Conservation (phyloP, 441 rosid species). For the Mallotus repandus region DNA sequence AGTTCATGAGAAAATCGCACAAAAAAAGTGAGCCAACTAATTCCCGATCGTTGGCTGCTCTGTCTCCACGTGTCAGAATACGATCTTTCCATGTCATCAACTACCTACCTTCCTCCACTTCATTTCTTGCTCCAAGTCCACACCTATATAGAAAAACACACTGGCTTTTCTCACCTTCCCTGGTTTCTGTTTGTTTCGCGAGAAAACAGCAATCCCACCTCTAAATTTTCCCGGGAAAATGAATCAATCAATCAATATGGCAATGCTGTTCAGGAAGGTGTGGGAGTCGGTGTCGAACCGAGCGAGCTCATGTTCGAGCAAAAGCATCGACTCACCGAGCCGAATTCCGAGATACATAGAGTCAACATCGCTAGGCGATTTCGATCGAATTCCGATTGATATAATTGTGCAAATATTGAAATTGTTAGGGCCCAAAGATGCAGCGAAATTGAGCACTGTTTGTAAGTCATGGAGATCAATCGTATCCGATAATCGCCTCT, state of each 20-base stretch:
- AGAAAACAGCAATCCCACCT: background rate
- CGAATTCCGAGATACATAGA: constrained; percentile 14
- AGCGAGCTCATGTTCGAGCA: too few relatives aligned
- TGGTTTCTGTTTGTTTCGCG: background rate
- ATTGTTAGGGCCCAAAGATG: constrained; percentile 55
- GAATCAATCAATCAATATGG: constrained; percentile 9
- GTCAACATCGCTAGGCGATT: constrained; percentile 41
- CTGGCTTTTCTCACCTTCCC: background rate
- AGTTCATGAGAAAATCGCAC: background rate
- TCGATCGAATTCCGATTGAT: constrained; percentile 64
- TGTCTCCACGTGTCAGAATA: constrained; percentile 1
- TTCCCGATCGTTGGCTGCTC: background rate
- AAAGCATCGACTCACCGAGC: background rate
- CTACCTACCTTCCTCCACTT: background rate
- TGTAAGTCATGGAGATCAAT: constrained; percentile 44
- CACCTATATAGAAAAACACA: background rate
- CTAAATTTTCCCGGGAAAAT: too few relatives aligned
- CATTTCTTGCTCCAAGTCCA: too few relatives aligned
- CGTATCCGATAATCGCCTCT: constrained; percentile 54
- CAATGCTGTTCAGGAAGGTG: constrained; percentile 42
- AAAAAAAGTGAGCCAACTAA: background rate
- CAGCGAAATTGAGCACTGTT: constrained; percentile 43
- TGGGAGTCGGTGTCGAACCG: constrained; percentile 45
- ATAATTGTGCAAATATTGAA: constrained; percentile 53
- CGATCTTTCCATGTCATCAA: background rate